phyloP scores from a whole-genome alignment of 1,284 basidiomycete species.

The Melampsora larici-populina region DNA sequence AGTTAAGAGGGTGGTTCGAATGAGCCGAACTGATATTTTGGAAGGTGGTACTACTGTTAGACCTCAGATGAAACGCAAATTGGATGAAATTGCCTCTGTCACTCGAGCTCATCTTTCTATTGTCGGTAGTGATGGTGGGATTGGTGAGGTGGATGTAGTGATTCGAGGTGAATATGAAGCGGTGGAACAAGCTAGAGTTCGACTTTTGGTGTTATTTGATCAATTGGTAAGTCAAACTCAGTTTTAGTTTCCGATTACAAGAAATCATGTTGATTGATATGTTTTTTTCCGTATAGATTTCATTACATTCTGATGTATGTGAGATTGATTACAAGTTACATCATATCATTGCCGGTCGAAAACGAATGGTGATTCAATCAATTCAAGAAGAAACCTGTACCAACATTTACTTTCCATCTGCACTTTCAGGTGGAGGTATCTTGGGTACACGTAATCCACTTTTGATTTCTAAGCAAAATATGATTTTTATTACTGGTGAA shows the following conservation, averaged over 20 bases:
- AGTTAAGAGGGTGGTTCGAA: constrained; percentile 76
- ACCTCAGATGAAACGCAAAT: constrained; percentile 74
- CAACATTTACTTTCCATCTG: constrained; percentile 90
- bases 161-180: constrained; percentile 80
- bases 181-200: constrained; percentile 84
- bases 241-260: constrained; percentile 34
- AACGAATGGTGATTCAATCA: constrained; percentile 78
- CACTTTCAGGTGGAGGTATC: constrained; percentile 75
- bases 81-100: constrained; percentile 86
- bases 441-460: constrained; percentile 56
- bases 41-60: constrained; percentile 82
- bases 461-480: constrained; percentile 62
- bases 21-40: constrained; percentile 85
- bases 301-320: constrained; percentile 80
- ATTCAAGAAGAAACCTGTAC: constrained; percentile 97
- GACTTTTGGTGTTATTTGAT: constrained; percentile 87
- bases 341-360: constrained; percentile 83
- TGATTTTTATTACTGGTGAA: constrained; percentile 95
- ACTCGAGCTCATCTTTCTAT: constrained; percentile 85
- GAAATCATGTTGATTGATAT: constrained; percentile 32
- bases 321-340: constrained; percentile 96
- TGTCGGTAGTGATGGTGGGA: constrained; percentile 60
- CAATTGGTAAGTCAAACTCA: constrained; percentile 67
- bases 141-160: constrained; percentile 85
- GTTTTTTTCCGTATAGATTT: constrained; percentile 61